A percentile compares a stretch with the other conserved stretches of the same genome.
Evolutionary conservation across 352 stramenopile genomes (phyloP).

Genomic region (Nothophytophthora sp.): DNA sequence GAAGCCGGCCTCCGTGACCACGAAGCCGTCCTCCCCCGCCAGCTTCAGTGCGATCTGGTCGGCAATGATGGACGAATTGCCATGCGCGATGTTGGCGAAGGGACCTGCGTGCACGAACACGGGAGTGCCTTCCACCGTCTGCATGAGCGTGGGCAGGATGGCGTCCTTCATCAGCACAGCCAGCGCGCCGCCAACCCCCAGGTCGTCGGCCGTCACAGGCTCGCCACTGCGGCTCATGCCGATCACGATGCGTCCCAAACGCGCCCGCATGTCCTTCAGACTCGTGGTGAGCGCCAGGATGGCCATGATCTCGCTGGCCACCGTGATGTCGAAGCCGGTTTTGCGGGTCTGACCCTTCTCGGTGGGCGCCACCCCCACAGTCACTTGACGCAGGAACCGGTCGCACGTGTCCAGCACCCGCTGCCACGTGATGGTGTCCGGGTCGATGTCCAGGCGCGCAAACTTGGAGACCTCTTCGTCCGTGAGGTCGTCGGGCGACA

Average conservation of each 20-base stretch:
- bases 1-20: conserved; percentile 98
- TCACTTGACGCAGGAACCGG: conserved; percentile 93
- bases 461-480: conserved; percentile 93
- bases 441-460: conserved; percentile 96
- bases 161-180: conserved; percentile 98
- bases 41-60: conserved; percentile 95
- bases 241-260: conserved; percentile 95
- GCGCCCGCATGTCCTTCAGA: conserved; percentile 93
- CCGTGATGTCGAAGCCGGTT: conserved; percentile 86
- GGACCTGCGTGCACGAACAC: conserved; percentile 98
- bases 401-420: conserved; percentile 98
- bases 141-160: conserved; percentile 97
- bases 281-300: conserved; percentile 96
- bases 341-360: conserved; percentile 89
- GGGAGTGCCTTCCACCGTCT: conserved; percentile 95
- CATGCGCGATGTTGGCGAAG: conserved; percentile 98
- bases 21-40: conserved; percentile 95
- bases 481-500: conserved; percentile 93
- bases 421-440: conserved; percentile 91
- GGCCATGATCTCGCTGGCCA: conserved; percentile 99
- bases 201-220: conserved; percentile 96
- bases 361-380: conserved; percentile 86
- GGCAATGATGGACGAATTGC: conserved; percentile 97
- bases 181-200: conserved; percentile 95
- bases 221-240: conserved; percentile 79